Evolutionary conservation across 139 green algal species (phyloP).

Genomic region (Pseudopediastrum boryanum): DNA sequence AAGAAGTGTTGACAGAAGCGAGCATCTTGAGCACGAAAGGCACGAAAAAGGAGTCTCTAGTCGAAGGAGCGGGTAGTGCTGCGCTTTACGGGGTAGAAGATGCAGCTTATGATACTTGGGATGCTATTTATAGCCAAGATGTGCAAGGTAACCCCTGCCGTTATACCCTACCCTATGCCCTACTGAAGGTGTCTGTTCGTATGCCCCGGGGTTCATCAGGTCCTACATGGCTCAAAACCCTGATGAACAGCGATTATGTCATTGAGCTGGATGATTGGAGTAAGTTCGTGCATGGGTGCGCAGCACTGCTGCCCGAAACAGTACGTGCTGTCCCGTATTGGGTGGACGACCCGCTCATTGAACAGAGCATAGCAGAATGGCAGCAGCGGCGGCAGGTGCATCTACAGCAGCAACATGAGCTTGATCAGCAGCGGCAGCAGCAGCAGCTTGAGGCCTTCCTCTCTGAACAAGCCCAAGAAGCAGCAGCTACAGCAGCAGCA

Average conservation of each 20-base stretch:
- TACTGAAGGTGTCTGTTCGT: constrained; percentile 38
- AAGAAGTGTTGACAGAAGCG: too few relatives aligned
- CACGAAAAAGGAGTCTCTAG: too few relatives aligned
- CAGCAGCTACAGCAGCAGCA: constrained; percentile 3
- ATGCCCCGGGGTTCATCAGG: background rate
- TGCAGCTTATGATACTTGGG: background rate
- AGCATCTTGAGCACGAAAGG: too few relatives aligned
- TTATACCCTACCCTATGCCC: constrained; percentile 48
- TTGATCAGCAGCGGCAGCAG: background rate
- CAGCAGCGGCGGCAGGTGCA: background rate
- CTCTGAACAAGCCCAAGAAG: background rate
- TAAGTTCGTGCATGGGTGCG: constrained; percentile 54
- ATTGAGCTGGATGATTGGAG: constrained; percentile 43
- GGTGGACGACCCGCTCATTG: constrained; percentile 51
- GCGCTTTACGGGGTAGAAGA: background rate
- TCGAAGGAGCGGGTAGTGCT: too few relatives aligned
- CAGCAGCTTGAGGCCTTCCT: background rate
- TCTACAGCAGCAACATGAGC: too few relatives aligned
- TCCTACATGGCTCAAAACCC: constrained; percentile 38
- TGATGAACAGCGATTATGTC: constrained; percentile 23
- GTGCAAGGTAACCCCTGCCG: background rate
- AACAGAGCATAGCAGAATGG: constrained; percentile 22
- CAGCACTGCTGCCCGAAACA: constrained; percentile 56
- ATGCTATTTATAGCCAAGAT: constrained; percentile 1
- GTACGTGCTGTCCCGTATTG: constrained; percentile 60